Base-by-base conservation (phyloP, 306 rosid species). In the Astragalus membranaceus region DNA sequence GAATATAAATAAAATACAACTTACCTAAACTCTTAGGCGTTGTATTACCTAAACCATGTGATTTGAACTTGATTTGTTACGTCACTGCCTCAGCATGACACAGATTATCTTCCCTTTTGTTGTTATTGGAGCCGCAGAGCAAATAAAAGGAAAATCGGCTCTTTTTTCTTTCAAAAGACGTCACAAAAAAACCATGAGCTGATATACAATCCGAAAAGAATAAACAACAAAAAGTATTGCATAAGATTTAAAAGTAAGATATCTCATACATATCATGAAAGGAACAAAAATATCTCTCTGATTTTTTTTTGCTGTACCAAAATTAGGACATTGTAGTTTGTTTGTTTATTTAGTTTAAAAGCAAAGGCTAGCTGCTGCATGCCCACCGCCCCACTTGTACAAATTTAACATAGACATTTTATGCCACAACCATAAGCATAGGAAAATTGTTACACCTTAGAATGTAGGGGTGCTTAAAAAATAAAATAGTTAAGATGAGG, bases 111-210 rank as follows among this genome's bases (percentile, higher is more conserved):
- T 73, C 33, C 14, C 43, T 12, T 55, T 78, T 56, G 74, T 72
- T 66, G 78, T 72, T 58, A 54, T 23, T 65, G 46, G 10, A 54
- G 58, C 49, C 15, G 29, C 56, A 32, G 33, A 13, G 29, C 65
- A 76, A 69, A 48, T 69, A 35, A 52, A 46, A 49, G 17, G 30
- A 9, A 62, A 58, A 63, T 13, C 20, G 17, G 15, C 32, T 16
- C 17, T 16, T 33, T 1, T 63, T 30, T 61, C 13, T 29, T 1
- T 13, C 10, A 54, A 64, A 9, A 66, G 75, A 77, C 77, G 66
- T 81, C 74, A 81, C 78, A 20, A 2, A 73, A 46, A 83, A 79
- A 58, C 74, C 74, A 63, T 35, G 49, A 75, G 26, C 60, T 65
- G 76, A 20, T 20, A 69, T 69, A 74, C 43, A 70, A 47, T 39